Base-by-base conservation (phyloP, 1,284 basidiomycete species). In the Naganishia liquefaciens region DNA sequence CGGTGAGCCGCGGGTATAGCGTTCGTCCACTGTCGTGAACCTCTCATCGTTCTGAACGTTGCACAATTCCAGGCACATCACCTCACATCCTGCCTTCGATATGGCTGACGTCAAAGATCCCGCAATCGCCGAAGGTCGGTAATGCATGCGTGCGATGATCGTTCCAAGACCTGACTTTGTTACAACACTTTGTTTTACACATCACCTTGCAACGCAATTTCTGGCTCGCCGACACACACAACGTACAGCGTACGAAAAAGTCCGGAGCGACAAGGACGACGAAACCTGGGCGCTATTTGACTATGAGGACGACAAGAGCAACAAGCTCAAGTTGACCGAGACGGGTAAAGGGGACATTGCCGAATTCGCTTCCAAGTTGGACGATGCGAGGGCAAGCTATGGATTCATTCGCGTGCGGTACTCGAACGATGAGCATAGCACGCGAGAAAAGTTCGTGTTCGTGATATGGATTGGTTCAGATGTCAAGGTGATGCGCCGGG, bases 371-470 rank as follows among this genome's bases (percentile, higher is more conserved):
- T 85, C 88, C n/a, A 80, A 82, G 54, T 82, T 94, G 30, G 60
- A 33, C 37, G 83, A 89, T 53, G 79, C 82, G 64, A 88, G 85
- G 74, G 91, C 89, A 23, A 90, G 87, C 49, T 94, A 84, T 74
- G 91, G 85, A 52, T 94, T 94, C 76, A 88, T 81, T 54, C 87
- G 90, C 71, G 85, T 95, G 69, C 83, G 85, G 70, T 94, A 90
- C 77, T 84, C 89, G 62, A 94, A 93, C 74, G 79, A 79, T 62
- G 78, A 79, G 64, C 75, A 91, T 88, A 81, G 88, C 42, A 58
- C 90, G 81, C 88, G 87, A 68, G 88, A 93, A 82, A 94, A 93
- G 82, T 94, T 94, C 80, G 85, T 91, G 70, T 83, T 94, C 73
- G 84, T 94, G 77, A 86, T 88, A 65, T 94, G 92, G 91, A 93